Evolutionary conservation across 805 yeast species (phyloP).

Genomic region (Suhomyces faveliae): DNA sequence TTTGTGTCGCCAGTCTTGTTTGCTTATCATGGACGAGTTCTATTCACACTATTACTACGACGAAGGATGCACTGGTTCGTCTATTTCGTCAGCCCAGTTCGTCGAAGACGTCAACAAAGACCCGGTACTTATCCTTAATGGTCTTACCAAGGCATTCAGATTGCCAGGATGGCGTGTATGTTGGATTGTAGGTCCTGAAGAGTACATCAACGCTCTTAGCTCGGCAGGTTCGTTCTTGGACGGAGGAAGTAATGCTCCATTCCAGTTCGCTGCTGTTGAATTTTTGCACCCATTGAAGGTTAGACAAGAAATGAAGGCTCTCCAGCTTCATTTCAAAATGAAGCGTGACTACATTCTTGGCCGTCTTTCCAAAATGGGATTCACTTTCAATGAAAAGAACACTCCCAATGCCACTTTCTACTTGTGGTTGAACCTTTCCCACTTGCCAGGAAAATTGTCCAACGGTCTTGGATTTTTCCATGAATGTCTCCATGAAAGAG

Average conservation of each 20-base stretch:
- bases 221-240: slow-evolving; percentile 61
- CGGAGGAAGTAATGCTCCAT: slow-evolving; percentile 62
- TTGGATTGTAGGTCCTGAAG: slow-evolving; percentile 64
- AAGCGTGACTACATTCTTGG: slow-evolving; percentile 55
- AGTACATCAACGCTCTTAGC: slow-evolving; percentile 52
- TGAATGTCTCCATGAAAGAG: slow-evolving; percentile 58
- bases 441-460: slow-evolving; percentile 53
- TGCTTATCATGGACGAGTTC: slow-evolving; percentile 63
- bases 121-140: slow-evolving; percentile 59
- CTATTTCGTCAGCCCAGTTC: slow-evolving; percentile 49
- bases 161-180: slow-evolving; percentile 66
- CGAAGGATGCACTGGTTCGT: slow-evolving; percentile 52
- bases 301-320: slow-evolving; percentile 52
- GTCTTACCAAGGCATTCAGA: slow-evolving; percentile 59
- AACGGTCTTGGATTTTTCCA: slow-evolving; percentile 63
- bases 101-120: slow-evolving; percentile 56
- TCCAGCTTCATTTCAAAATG: slow-evolving; percentile 54
- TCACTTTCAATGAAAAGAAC: slow-evolving; percentile 40
- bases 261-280: slow-evolving; percentile 58
- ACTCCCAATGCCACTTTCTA: slow-evolving; percentile 60
- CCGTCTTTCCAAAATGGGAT: slow-evolving; percentile 53
- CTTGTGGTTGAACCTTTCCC: slow-evolving; percentile 56
- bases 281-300: slow-evolving; percentile 53
- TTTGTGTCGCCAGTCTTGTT: slow-evolving; percentile 52
- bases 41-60: slow-evolving; percentile 58